Conservation (phyloP, 495 filamentous ascomycete species). For the Barbatosphaeria neglecta region DNA sequence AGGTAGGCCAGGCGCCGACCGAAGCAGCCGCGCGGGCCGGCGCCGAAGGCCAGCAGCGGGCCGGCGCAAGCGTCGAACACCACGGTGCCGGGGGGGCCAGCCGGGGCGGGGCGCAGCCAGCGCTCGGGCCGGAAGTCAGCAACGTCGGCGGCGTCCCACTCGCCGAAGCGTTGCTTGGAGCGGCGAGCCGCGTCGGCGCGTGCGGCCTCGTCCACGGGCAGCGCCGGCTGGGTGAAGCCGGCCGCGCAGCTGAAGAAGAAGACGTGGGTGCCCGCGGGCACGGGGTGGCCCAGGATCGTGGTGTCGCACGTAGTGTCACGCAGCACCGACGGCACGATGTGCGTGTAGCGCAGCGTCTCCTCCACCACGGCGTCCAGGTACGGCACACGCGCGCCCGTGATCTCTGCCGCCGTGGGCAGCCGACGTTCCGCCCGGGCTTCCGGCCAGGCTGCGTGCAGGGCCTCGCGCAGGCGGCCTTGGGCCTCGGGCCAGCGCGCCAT, state of each 20-base stretch:
- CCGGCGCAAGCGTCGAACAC: constrained; percentile 18
- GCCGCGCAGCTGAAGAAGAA: constrained; percentile 19
- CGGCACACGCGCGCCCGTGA: constrained; percentile 5
- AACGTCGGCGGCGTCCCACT: constrained; percentile 33
- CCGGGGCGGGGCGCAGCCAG: no score
- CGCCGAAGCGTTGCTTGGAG: constrained; percentile 9
- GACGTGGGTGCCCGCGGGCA: constrained; percentile 29
- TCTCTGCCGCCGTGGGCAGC: constrained; percentile 10
- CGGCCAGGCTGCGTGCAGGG: constrained; percentile 7
- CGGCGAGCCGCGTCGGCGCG: constrained; percentile 20
- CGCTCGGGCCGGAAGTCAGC: constrained; percentile 28
- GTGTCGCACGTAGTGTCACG: constrained; percentile 23
- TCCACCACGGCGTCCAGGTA: constrained; percentile 23
- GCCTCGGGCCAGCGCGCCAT: constrained; percentile 14
- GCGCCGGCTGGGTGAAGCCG: constrained; percentile 8
- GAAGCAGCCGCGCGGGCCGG: constrained; percentile 21
- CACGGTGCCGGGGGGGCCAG: no score
- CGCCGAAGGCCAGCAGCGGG: constrained; percentile 18
- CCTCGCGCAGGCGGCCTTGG: constrained; percentile 13
- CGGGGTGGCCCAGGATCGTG: constrained; percentile 15
- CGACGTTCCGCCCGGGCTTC: constrained; percentile 3
- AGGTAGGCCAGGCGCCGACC: constrained; percentile 20
- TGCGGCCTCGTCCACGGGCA: constrained; percentile 6
- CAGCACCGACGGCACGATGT: constrained; percentile 7
- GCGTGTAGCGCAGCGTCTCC: constrained; percentile 12